These are phyloP conservation scores for Elsinoe fawcettii DNA, from an alignment of 2,329 filamentous ascomycete genomes.

Conservation along the genomic window DNA sequence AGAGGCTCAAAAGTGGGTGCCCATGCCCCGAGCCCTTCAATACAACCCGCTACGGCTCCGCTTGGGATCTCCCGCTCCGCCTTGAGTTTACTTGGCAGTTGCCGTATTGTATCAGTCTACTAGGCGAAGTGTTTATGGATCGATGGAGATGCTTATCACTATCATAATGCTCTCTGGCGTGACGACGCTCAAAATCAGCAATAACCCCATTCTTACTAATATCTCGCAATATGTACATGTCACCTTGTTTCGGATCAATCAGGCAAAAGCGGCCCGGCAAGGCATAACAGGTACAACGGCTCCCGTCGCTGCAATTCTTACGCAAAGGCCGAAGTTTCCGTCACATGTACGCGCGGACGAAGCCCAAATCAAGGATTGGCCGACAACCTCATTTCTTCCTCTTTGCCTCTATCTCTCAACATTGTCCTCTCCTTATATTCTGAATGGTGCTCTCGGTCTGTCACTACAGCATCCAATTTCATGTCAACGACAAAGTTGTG, in stretches of 20 bases:
- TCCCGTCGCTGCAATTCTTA: not conserved
- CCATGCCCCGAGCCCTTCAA: not conserved
- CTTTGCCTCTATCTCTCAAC: not conserved
- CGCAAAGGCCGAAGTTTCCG: not conserved
- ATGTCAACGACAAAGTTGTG: too few relatives aligned
- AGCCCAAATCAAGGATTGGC: not conserved
- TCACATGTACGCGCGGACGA: constrained; percentile 1
- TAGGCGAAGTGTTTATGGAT: not conserved
- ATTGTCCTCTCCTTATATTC: too few relatives aligned
- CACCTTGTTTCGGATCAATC: constrained; percentile 7
- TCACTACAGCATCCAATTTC: too few relatives aligned
- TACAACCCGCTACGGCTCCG: not conserved
- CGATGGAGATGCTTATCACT: too few relatives aligned
- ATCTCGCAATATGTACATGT: not conserved
- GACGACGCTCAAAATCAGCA: too few relatives aligned
- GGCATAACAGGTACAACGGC: not conserved
- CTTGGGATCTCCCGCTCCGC: not conserved
- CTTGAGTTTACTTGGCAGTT: constrained; percentile 5
- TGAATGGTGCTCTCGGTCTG: too few relatives aligned
- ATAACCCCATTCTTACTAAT: not conserved
- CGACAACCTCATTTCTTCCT: not conserved
- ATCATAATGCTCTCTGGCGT: too few relatives aligned
- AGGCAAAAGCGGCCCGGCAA: not conserved
- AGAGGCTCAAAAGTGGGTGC: not conserved
- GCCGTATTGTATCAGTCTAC: not conserved